Evolutionary conservation across 163 green algal genomes (phyloP).

Genomic region (Scenedesmus sp.): DNA sequence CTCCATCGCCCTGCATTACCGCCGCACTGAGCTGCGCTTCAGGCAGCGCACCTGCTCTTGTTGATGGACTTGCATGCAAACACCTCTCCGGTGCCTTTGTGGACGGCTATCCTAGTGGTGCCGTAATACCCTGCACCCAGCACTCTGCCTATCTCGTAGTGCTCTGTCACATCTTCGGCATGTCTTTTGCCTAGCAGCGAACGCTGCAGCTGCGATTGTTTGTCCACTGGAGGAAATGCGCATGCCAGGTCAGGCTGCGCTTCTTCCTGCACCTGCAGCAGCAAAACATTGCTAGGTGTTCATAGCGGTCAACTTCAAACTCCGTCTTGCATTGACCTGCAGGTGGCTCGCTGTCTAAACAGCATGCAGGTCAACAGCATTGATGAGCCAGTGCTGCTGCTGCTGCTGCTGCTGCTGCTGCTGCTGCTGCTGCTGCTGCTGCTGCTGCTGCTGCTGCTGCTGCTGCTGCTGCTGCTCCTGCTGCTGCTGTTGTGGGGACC

Average conservation of each 20-base stretch:
- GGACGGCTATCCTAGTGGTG: slow-evolving; percentile 53
- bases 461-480: background rate
- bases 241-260: background rate
- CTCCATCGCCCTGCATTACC: too few relatives aligned
- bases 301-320: background rate
- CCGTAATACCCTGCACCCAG: slow-evolving; percentile 70
- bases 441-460: background rate
- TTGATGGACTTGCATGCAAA: slow-evolving; percentile 78
- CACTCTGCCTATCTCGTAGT: slow-evolving; percentile 60
- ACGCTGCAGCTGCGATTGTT: background rate
- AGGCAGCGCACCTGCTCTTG: slow-evolving; percentile 59
- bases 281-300: background rate
- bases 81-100: slow-evolving; percentile 48
- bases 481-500: background rate
- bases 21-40: background rate
- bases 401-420: background rate
- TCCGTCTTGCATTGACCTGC: background rate
- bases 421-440: background rate
- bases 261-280: background rate
- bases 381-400: background rate
- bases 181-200: slow-evolving; percentile 11
- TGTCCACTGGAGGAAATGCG: slow-evolving; percentile 12
- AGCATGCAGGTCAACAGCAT: too few relatives aligned
- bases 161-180: slow-evolving; percentile 23
- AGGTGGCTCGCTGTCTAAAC: background rate